phyloP scores from a whole-genome alignment of 257 asterid species.

The Gardenia jasminoides region DNA sequence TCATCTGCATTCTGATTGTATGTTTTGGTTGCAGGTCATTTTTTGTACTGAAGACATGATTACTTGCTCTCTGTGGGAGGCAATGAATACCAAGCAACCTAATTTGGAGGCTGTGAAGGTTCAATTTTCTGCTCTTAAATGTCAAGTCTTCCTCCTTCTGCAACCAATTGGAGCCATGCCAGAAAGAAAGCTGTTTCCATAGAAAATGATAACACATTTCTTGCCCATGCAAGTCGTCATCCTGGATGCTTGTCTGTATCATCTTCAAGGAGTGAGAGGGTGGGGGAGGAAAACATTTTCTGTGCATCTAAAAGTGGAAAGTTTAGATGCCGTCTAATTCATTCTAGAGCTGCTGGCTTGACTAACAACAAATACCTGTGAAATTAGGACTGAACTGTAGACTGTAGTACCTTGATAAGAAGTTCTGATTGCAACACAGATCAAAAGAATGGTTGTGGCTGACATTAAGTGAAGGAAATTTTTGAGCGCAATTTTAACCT shows the following conservation, averaged over 20 bases:
- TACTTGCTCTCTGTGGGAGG: constrained; percentile 76
- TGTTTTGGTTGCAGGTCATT: constrained; percentile 49
- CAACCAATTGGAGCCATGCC: not conserved
- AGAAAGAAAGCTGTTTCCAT: not conserved
- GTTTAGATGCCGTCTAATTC: not conserved
- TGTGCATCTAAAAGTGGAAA: not conserved
- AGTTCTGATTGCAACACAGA: not conserved
- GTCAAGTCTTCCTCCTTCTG: not conserved
- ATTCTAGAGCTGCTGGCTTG: not conserved
- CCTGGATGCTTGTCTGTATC: not conserved
- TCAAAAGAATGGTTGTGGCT: not conserved
- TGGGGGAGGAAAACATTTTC: not conserved
- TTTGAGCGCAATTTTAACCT: not conserved
- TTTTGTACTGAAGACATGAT: constrained; percentile 90
- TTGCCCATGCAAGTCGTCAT: too few species aligned
- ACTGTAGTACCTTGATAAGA: not conserved
- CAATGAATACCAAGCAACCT: constrained; percentile 72
- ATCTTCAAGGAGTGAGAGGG: not conserved
- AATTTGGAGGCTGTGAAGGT: constrained; percentile 64
- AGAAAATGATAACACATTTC: not conserved
- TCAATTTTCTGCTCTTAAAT: constrained; percentile 9
- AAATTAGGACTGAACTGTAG: not conserved
- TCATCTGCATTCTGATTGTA: not conserved
- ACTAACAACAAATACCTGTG: not conserved
- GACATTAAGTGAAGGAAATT: not conserved